Evolutionary conservation across 2,329 filamentous ascomycete genomes (phyloP).

Genomic region (Colletotrichum ledebouriae): DNA sequence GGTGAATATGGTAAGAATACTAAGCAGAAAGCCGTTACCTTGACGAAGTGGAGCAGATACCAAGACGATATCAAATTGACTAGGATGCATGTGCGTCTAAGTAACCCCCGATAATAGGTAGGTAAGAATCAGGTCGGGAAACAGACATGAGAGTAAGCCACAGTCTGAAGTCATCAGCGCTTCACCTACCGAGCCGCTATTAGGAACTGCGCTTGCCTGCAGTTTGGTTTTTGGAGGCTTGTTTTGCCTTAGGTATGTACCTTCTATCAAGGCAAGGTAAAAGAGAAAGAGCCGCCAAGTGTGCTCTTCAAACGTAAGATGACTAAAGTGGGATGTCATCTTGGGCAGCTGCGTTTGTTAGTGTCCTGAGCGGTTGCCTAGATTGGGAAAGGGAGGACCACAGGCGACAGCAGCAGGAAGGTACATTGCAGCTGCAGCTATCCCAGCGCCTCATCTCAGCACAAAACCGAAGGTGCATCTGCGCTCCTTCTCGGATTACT

Average conservation of each 20-base stretch:
- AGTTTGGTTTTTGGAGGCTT: no score
- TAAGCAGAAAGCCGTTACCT: no score
- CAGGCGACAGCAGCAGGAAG: background rate
- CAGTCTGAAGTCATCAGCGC: conserved; percentile 14
- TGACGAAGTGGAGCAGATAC: background rate
- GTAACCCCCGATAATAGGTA: no score
- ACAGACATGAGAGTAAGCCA: conserved; percentile 10
- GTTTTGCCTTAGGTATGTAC: background rate
- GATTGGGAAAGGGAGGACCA: background rate
- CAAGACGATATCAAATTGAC: no score
- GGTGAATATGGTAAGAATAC: no score
- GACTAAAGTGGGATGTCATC: background rate
- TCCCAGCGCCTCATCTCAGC: background rate
- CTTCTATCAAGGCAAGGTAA: no score
- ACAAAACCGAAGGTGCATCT: background rate
- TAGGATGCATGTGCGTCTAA: no score
- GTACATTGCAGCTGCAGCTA: background rate
- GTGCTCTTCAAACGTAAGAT: background rate
- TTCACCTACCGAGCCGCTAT: background rate
- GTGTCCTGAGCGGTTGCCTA: background rate
- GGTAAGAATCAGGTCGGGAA: no score
- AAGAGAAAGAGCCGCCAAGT: conserved; percentile 33
- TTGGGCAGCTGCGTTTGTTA: conserved; percentile 5
- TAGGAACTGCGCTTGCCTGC: background rate
- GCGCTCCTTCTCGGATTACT: conserved; percentile 11